phyloP scores from a whole-genome alignment of 2,329 filamentous ascomycete genomes.

The Daldinia sp. region DNA sequence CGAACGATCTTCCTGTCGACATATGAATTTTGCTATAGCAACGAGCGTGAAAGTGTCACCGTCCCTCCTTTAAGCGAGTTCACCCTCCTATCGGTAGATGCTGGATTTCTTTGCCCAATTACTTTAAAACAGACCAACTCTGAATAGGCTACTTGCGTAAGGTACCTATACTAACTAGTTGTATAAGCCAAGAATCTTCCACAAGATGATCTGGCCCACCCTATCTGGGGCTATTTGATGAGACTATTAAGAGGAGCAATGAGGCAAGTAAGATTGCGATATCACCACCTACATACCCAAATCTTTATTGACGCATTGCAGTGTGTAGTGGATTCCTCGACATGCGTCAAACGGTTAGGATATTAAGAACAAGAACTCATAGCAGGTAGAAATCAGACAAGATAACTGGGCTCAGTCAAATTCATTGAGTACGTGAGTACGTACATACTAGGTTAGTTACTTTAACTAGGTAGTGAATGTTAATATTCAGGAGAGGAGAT shows the following conservation, averaged over 20 bases:
- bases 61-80: conserved; percentile 30
- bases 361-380: neutral
- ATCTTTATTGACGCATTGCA: neutral
- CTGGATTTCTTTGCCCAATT: conserved; percentile 15
- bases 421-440: neutral
- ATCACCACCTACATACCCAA: neutral
- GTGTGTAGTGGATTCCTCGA: neutral
- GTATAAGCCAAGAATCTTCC: conserved; percentile 19
- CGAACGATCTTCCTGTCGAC: neutral
- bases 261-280: conserved; percentile 3
- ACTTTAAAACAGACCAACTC: conserved; percentile 21
- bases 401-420: neutral
- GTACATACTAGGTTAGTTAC: neutral
- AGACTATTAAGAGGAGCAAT: conserved; percentile 6
- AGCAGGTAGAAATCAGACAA: neutral
- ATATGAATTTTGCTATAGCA: conserved; percentile 18
- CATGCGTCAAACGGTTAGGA: neutral
- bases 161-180: conserved; percentile 2
- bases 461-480: neutral
- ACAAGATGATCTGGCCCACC: conserved; percentile 20
- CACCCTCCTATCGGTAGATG: conserved; percentile 8
- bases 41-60: conserved; percentile 22
- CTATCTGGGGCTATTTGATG: conserved; percentile 17
- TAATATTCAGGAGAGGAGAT: neutral
- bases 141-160: conserved; percentile 17